phyloP scores from a whole-genome alignment of 2,329 filamentous ascomycete genomes.

The Colletotrichum lentis region DNA sequence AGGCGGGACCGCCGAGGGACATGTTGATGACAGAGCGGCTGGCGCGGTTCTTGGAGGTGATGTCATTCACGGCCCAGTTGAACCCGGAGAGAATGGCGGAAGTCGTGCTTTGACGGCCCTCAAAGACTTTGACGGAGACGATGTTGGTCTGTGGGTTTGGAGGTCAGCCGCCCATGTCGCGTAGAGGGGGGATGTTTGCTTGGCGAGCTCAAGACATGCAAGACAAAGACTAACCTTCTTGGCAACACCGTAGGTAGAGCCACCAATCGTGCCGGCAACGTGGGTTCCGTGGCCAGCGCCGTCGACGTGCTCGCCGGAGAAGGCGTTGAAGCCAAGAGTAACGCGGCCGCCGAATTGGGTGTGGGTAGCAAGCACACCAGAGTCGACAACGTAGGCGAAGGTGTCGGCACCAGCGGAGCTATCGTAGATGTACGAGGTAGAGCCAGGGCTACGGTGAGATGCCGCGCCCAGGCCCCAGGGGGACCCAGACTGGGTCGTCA shows the following conservation, averaged over 20 bases:
- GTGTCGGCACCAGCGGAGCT: constrained; percentile 50
- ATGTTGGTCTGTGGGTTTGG: constrained; percentile 43
- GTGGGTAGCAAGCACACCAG: constrained; percentile 59
- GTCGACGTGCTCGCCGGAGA: constrained; percentile 48
- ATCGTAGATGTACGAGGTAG: constrained; percentile 53
- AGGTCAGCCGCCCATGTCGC: neutral
- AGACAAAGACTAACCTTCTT: constrained; percentile 46
- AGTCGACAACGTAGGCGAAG: constrained; percentile 64
- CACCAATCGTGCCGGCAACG: constrained; percentile 56
- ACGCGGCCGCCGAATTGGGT: constrained; percentile 56
- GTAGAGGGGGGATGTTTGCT: too few species aligned
- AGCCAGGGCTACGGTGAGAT: constrained; percentile 51
- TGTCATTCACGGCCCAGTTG: constrained; percentile 57
- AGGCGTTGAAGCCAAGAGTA: constrained; percentile 48
- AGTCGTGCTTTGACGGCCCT: constrained; percentile 43
- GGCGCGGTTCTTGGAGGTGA: constrained; percentile 51
- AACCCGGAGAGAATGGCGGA: constrained; percentile 47
- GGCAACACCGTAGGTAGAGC: constrained; percentile 55
- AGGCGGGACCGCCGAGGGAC: constrained; percentile 60
- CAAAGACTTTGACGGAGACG: constrained; percentile 58
- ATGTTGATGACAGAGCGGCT: constrained; percentile 61
- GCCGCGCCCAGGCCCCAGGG: constrained; percentile 57
- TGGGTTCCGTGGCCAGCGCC: constrained; percentile 58
- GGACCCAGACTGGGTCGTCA: constrained; percentile 47
- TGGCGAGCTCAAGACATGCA: too few species aligned